A percentile compares a stretch with the other conserved stretches of the same genome.
Conservation (phyloP, 1,139 yeast genomes). For the Candida pseudoviswanathii region DNA sequence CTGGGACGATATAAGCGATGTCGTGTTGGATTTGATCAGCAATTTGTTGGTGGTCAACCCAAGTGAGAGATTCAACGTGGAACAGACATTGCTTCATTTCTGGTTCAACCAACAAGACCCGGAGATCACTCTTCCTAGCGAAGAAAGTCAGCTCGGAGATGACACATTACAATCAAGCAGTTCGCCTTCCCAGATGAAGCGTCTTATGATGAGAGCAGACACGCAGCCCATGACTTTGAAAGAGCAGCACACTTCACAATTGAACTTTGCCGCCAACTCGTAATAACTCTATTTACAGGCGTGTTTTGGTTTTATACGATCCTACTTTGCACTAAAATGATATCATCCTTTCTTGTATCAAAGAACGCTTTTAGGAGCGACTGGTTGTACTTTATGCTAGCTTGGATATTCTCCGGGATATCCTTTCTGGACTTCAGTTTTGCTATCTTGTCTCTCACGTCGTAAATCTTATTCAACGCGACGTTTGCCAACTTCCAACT, state of each 20-base stretch:
- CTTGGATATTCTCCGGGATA: slow-evolving; percentile 28
- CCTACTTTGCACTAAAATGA: slow-evolving; percentile 8
- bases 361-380: slow-evolving; percentile 33
- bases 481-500: slow-evolving; percentile 30
- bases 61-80: slow-evolving; percentile 50
- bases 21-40: slow-evolving; percentile 65
- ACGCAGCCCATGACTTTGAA: slow-evolving; percentile 39
- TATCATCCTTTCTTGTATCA: slow-evolving; percentile 28
- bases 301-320: slow-evolving; percentile 7
- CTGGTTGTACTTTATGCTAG: slow-evolving; percentile 27
- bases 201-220: slow-evolving; percentile 21
- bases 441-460: slow-evolving; percentile 21
- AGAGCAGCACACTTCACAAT: slow-evolving; percentile 34
- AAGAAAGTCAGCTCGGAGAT: slow-evolving; percentile 9
- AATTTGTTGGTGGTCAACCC: slow-evolving; percentile 64
- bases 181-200: slow-evolving; percentile 5
- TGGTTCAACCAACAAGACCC: slow-evolving; percentile 46
- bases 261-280: slow-evolving; percentile 15
- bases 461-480: slow-evolving; percentile 29
- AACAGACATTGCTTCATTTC: slow-evolving; percentile 53
- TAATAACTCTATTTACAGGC: not conserved
- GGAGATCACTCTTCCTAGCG: slow-evolving; percentile 2
- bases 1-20: slow-evolving; percentile 72
- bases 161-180: not conserved
- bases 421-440: slow-evolving; percentile 12